phyloP scores from a whole-genome alignment of 2,329 filamentous ascomycete genomes.

The Fusarium redolens region DNA sequence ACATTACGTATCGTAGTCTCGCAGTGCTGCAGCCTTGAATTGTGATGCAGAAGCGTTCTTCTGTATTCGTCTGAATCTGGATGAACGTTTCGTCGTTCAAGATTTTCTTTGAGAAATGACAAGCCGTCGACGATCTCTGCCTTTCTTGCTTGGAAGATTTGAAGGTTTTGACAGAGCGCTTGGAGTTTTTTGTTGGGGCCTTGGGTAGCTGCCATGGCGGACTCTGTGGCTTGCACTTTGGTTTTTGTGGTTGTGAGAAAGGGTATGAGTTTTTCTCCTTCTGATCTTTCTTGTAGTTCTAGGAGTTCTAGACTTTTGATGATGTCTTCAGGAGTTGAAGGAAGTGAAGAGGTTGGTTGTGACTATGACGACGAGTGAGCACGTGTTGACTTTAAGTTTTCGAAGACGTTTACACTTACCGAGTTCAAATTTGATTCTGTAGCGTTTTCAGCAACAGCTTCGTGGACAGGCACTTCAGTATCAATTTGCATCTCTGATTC shows the following conservation, averaged over 20 bases:
- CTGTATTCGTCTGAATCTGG: not conserved
- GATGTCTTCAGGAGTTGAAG: not conserved
- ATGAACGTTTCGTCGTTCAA: not conserved
- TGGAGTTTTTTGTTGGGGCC: not conserved
- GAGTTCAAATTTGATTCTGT: not conserved
- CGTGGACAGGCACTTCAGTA: not conserved
- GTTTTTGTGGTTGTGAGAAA: not conserved
- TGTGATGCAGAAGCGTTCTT: no score
- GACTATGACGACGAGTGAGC: not conserved
- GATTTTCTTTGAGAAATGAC: rapidly evolving
- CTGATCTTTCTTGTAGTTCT: not conserved
- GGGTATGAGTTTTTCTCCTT: not conserved
- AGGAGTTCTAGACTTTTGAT: not conserved
- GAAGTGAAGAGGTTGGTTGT: not conserved
- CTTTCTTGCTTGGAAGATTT: not conserved
- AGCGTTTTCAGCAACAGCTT: not conserved
- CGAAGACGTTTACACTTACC: not conserved
- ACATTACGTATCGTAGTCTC: not conserved
- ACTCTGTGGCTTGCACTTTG: not conserved
- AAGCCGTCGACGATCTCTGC: not conserved
- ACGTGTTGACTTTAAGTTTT: not conserved
- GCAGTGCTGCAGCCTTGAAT: not conserved
- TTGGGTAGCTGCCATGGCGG: not conserved
- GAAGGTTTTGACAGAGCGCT: not conserved
- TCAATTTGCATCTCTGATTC: not conserved